Base-by-base conservation (phyloP, 2,329 filamentous ascomycete species). In the Claviceps sorghi region DNA sequence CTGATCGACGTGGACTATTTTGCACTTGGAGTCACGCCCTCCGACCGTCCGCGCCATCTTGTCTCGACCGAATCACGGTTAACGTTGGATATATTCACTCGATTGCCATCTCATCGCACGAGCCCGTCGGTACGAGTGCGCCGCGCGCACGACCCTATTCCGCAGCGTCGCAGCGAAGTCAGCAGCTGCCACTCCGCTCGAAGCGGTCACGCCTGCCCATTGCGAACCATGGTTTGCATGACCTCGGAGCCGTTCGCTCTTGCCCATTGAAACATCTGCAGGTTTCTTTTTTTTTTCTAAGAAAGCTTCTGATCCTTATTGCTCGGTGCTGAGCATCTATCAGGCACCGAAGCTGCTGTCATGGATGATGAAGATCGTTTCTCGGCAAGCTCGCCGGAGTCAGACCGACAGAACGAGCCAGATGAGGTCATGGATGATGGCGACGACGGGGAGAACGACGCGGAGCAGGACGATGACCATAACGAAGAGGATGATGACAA, bases 351-450 rank as follows among this genome's bases (percentile, higher is more conserved):
- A 42, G 36, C 36, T 10, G 26, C 21, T 41, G 26, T 15, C 42
- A 66, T 66, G 64, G 64, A 66, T 43, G 64, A 67, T 17, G 64
- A 65, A 46, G 64, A 67, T 49, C 61, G 61, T 26, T 64, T 59
- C 48, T 64, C 62, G 2, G 63, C 56, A 22, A 66, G 63, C 58
- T 65, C 64, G 34, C 58, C 53, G 19, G 61, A 65, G 40, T 64
- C 65, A 9, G 67, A 69, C 46, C 63, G 63, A 53, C 64, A 62
- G 9, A 63, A 69, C 57, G 77, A 79, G 52, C 72, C 71, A 53
- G 78, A 82, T 58, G 77, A 81, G 60, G 68, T 76, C 38, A 80
- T 80, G 75, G 76, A 80, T 45, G 72, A 72, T 48, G 69, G 60
- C 26, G 69, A 73, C 15, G 67, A 70, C 22, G 66, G 62, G 21